Evolutionary conservation across 495 filamentous ascomycete genomes (phyloP).

Genomic region (Penicillium daleae): DNA sequence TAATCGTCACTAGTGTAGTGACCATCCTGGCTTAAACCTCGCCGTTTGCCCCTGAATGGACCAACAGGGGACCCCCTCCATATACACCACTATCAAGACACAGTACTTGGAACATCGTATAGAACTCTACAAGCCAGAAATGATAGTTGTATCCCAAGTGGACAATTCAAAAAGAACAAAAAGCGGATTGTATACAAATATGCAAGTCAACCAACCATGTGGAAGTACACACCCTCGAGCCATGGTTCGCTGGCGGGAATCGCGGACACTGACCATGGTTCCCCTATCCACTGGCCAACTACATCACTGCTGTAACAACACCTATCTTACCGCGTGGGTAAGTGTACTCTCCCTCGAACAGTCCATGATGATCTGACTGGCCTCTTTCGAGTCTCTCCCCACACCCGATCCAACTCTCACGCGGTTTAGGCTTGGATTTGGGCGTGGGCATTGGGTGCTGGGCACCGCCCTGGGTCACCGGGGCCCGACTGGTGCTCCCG

Average conservation of each 20-base stretch:
- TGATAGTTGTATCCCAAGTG: not conserved
- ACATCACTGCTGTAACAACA: no score
- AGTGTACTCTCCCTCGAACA: not conserved
- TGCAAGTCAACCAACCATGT: not conserved
- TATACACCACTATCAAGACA: not conserved
- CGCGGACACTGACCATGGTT: not conserved
- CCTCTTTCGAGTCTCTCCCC: not conserved
- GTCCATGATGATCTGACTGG: not conserved
- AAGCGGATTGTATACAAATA: not conserved
- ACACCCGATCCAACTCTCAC: not conserved
- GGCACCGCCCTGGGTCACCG: conserved; percentile 18
- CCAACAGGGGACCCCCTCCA: not conserved
- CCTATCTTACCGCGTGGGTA: no score
- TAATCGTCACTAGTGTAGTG: conserved; percentile 6
- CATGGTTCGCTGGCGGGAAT: conserved; percentile 9
- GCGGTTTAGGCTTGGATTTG: not conserved
- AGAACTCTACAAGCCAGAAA: not conserved
- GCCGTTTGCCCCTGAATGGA: not conserved
- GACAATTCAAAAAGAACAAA: no score
- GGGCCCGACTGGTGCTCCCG: conserved; percentile 22
- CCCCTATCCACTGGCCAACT: not conserved
- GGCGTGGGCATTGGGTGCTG: conserved; percentile 15
- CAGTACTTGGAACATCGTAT: not conserved
- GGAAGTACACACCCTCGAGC: not conserved
- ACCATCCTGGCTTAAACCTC: conserved; percentile 3